Evolutionary conservation across 2,329 filamentous ascomycete genomes (phyloP), one percentile per base, ranked within the genome.

Genomic region (Balansia obtecta): DNA sequence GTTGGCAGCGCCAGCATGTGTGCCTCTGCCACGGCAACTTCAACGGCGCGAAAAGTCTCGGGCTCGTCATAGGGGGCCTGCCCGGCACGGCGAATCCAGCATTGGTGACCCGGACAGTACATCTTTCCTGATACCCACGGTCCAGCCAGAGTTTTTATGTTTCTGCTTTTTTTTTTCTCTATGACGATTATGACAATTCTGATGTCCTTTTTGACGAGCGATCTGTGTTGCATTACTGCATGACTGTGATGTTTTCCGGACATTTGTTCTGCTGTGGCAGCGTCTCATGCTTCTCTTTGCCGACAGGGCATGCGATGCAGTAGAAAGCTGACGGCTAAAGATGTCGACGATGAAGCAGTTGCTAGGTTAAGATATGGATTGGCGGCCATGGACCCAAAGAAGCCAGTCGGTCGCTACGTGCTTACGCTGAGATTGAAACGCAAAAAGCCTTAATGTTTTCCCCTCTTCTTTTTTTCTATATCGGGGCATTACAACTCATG

Each of bases 1-100:
- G 70, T 85, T 13, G 81, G 79, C 46, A 84, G 80, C 61, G 69
- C 77, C 51, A 75, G 69, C 57, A 65, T 61, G 48, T 63, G 68
- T 34, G 66, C 65, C 18, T 68, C 70, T n/a, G 67, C 66, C 48
- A 67, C 64, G 40, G 68, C 68, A 52, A 62, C 67, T 27, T 68
- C 74, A 7, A 68, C 72, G 22, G 70, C 69, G 39, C 71, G 77
- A 53, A 81, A 80, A 67, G 72, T 79, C 51, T 79, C 75, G 46
- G 74, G 65, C 48, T 46, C 48, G 46, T 61, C 65, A 46, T 65
- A 67, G 60, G 63, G 55, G 53, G 56, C 55, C 4, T 30, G 20
- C 40, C 43, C 13, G 34, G 18, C 33, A 20, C 33, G 39, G 48
- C 42, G 37, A 32, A 38, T 46, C 46, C 46, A 46, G 43, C 46